These are phyloP conservation scores for Rhizophora mangle DNA, from an alignment of 345 rosid species.

Conservation along the genomic window DNA sequence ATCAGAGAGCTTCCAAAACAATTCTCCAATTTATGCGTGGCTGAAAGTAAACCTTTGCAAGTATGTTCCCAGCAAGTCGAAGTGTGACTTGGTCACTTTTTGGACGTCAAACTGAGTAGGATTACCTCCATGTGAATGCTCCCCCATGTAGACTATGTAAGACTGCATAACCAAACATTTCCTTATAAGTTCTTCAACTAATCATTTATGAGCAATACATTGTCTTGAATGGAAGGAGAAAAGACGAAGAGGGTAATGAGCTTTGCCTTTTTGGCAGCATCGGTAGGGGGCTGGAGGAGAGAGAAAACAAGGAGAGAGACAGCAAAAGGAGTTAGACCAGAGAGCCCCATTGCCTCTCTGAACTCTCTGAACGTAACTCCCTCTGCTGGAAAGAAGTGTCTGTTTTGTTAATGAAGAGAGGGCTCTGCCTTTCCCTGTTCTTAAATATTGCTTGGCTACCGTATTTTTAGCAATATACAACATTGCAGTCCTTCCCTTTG, in stretches of 20 bases:
- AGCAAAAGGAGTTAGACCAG: neutral
- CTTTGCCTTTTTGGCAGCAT: neutral
- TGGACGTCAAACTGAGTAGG: neutral
- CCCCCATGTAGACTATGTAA: constrained; percentile 18
- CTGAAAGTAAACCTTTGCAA: neutral
- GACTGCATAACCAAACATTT: constrained; percentile 8
- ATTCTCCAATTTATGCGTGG: neutral
- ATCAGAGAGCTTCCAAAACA: neutral
- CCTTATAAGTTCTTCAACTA: neutral
- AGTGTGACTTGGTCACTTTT: constrained; percentile 2
- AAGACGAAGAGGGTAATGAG: neutral
- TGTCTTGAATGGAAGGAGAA: neutral
- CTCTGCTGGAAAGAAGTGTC: neutral
- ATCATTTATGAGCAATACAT: neutral
- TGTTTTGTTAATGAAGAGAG: neutral
- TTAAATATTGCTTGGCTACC: neutral
- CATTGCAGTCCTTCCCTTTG: neutral
- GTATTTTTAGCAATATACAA: neutral
- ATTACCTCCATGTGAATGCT: neutral
- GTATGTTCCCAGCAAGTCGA: constrained; percentile 14
- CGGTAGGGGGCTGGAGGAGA: neutral
- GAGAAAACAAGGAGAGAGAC: neutral
- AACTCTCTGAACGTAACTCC: neutral
- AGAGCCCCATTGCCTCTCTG: neutral
- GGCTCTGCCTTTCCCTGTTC: neutral